Percentiles rank a stretch among this genome's conserved stretches.
Conservation (phyloP, 202 grass and related monocot species). For the Dendrocalamus latiflorus region DNA sequence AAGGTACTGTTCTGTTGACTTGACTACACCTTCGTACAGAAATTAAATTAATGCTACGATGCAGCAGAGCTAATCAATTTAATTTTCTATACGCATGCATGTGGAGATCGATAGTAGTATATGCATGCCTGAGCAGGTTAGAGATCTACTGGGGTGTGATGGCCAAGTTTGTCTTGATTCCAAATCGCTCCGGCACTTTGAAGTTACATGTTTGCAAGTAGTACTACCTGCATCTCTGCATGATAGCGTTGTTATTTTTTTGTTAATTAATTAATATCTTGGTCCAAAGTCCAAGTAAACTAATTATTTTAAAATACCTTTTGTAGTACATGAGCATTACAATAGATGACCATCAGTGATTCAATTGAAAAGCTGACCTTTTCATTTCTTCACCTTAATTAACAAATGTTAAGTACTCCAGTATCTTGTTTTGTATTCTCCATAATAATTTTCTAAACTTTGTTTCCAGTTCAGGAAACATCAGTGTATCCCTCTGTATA, state of each 20-base stretch:
- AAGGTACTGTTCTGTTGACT: not conserved
- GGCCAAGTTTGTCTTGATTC: slow-evolving; percentile 44
- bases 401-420: not conserved
- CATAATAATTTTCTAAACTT: not conserved
- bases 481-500: too few relatives aligned
- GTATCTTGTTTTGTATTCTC: not conserved
- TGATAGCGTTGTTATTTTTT: slow-evolving; percentile 35
- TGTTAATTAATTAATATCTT: slow-evolving; percentile 1
- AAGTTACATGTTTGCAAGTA: not conserved
- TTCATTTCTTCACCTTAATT: slow-evolving; percentile 2
- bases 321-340: not conserved
- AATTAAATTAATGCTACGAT: not conserved
- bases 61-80: not conserved
- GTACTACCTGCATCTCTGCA: slow-evolving; percentile 1
- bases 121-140: not conserved
- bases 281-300: not conserved
- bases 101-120: not conserved
- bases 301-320: not conserved
- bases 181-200: slow-evolving; percentile 35
- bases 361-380: slow-evolving; percentile 1
- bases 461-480: not conserved
- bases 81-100: not conserved
- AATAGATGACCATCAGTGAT: not conserved
- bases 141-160: slow-evolving; percentile 9
- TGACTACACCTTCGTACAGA: slow-evolving; percentile 35